Base-by-base conservation (phyloP, 371 early-diverging fungal genomes). In the Mortierella sp. region DNA sequence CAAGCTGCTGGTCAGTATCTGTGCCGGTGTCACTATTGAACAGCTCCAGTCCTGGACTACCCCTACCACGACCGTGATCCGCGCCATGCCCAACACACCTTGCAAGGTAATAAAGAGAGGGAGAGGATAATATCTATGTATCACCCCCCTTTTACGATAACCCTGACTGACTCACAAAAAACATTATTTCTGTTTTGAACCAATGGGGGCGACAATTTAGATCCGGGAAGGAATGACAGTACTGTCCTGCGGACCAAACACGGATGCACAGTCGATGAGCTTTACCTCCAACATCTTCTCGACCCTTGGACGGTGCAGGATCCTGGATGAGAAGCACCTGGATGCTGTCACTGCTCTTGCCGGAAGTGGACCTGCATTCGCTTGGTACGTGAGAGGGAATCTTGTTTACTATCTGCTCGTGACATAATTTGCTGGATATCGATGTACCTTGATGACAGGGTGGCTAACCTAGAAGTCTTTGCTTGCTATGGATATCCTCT, bases 61-160 rank as follows among this genome's bases (percentile, higher is more conserved):
- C 14, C 73, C 80, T 6, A 68, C 87, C n/a, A 81, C 86, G 2
- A 79, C 82, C 44, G 70, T 89, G 43, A 87, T 89, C 43, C 83
- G 90, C 9, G 90, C 90, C 68, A 89, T 89, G 90, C 89, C 90
- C 22, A 89, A 89, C 71, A 89, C 90, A 10, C 88, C 89, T 9
- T 89, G 90, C 87, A 88, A 80, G 77, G 88, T 85, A 71, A 43
- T 19, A n/a, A 64, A 67, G 22, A 69, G 4, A 16, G 24, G 9
- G 45, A 53, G 26, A 53, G 26, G 53, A 53, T 53, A 29, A 53
- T 24, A 26, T 53, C 53, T 26, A 13, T n/a, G 13, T 16, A 16
- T 34, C 29, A 58, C 58, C 16, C 34, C 58, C 58, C 9, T 58
- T 58, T 58, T 14, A 29, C 6, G 58, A 58, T 58, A 58, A 31